Evolutionary conservation across 768 basidiomycete species (phyloP).

Genomic region (Clavulina sp.): DNA sequence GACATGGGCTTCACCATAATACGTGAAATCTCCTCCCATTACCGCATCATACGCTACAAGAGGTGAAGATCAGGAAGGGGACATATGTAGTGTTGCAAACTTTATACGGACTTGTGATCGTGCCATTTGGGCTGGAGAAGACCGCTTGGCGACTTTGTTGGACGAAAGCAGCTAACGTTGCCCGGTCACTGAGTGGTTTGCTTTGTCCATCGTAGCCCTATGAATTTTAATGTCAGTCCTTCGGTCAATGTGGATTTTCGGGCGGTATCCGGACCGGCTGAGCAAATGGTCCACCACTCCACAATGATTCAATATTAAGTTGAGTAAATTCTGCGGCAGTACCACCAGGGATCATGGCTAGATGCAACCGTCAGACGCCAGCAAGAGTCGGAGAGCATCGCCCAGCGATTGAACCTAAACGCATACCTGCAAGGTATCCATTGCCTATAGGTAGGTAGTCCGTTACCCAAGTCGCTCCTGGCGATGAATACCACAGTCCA

Average conservation of each 20-base stretch:
- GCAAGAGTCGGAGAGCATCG: neutral
- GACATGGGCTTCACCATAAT: too few species aligned
- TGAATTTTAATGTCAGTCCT: constrained; percentile 17
- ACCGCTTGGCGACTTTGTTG: constrained; percentile 1
- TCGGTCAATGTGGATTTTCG: too few species aligned
- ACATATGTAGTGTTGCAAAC: too few species aligned
- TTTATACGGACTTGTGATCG: too few species aligned
- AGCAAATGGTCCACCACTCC: constrained; percentile 57
- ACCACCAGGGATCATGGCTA: constrained; percentile 52
- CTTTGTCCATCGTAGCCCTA: constrained; percentile 17
- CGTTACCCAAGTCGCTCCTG: constrained; percentile 36
- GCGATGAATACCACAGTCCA: constrained; percentile 48
- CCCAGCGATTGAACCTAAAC: neutral
- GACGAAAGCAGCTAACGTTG: neutral
- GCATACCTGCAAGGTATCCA: constrained; percentile 31
- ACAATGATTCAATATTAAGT: constrained; percentile 59
- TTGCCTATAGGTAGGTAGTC: constrained; percentile 58
- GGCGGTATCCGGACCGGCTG: constrained; percentile 34
- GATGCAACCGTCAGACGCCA: neutral
- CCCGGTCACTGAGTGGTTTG: neutral
- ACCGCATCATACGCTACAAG: too few species aligned
- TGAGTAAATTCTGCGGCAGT: constrained; percentile 41
- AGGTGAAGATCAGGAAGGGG: too few species aligned
- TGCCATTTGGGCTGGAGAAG: too few species aligned
- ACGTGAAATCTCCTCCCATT: too few species aligned